These are phyloP conservation scores for Chaetomium sp. DNA, from an alignment of 2,329 filamentous ascomycete species.

Conservation along the genomic window DNA sequence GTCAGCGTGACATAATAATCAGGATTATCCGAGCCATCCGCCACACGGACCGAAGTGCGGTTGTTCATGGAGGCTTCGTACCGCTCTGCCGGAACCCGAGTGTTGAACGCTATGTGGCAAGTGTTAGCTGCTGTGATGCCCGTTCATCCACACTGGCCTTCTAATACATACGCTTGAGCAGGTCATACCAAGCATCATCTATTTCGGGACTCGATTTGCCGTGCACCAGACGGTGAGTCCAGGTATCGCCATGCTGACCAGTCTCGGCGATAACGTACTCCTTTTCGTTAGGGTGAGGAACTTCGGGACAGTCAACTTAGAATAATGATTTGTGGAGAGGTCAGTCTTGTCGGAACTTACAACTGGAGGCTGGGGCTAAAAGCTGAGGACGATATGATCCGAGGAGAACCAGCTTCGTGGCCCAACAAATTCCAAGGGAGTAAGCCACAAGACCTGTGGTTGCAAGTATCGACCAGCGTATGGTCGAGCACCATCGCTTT, in stretches of 20 bases:
- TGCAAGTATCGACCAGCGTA: neutral
- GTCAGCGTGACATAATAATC: constrained; percentile 25
- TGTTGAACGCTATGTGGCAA: constrained; percentile 20
- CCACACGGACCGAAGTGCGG: constrained; percentile 14
- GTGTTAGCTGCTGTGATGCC: neutral
- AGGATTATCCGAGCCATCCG: constrained; percentile 7
- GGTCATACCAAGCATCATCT: constrained; percentile 19
- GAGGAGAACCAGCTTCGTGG: constrained; percentile 3
- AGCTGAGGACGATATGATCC: neutral
- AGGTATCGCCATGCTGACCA: constrained; percentile 9
- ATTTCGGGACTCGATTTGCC: constrained; percentile 18
- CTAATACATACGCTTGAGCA: constrained; percentile 16
- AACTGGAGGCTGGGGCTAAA: constrained; percentile 8
- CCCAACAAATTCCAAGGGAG: constrained; percentile 7
- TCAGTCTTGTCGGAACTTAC: constrained; percentile 2
- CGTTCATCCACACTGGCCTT: neutral
- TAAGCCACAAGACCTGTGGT: constrained; percentile 6
- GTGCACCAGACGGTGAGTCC: constrained; percentile 16
- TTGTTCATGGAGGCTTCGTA: constrained; percentile 13
- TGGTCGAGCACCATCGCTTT: neutral
- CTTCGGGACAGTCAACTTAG: constrained; percentile 3
- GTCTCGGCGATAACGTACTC: constrained; percentile 18
- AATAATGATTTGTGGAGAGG: neutral
- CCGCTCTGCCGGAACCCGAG: constrained; percentile 15
- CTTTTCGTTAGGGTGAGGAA: constrained; percentile 23